Percentiles rank a stretch among this genome's conserved stretches.
Evolutionary conservation across 805 yeast genomes (phyloP).

Genomic region (Starmera pachycereana): DNA sequence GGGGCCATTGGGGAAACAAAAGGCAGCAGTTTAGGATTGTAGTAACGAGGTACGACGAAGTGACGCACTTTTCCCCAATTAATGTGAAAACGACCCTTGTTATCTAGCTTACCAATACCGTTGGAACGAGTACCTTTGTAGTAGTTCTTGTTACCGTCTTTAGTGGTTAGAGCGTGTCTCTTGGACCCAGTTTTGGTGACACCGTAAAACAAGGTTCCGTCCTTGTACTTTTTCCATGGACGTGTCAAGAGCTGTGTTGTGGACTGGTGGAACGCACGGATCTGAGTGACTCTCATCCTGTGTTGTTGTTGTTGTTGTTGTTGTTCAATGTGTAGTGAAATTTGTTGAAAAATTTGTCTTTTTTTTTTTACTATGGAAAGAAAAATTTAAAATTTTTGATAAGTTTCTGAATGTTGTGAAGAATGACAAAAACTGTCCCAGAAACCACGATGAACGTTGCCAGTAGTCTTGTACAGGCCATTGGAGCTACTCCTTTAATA

Average conservation of each 20-base stretch:
- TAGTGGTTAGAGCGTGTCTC: constrained; percentile 77
- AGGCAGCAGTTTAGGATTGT: constrained; percentile 48
- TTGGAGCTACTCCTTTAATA: constrained; percentile 88
- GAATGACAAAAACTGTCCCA: too few species aligned
- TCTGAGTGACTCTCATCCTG: constrained; percentile 39
- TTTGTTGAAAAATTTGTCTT: too few species aligned
- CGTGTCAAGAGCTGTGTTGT: constrained; percentile 44
- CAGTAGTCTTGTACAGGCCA: constrained; percentile 30
- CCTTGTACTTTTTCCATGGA: constrained; percentile 83
- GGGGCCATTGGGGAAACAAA: constrained; percentile 71
- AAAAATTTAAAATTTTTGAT: too few species aligned
- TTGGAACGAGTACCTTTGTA: constrained; percentile 96
- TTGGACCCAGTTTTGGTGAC: constrained; percentile 67
- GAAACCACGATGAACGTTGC: too few species aligned
- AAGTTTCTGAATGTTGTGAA: too few species aligned
- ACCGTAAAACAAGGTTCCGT: constrained; percentile 82
- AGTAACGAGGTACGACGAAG: constrained; percentile 63
- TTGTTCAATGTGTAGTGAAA: too few species aligned
- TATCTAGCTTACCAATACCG: constrained; percentile 78
- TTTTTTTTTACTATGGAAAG: too few species aligned
- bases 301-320: too few species aligned
- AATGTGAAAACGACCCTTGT: constrained; percentile 63
- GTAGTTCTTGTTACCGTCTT: constrained; percentile 87
- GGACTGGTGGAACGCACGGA: constrained; percentile 37
- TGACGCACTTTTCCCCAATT: constrained; percentile 85